Base-by-base conservation (phyloP, 208 protist genomes). In the Trypanosoma conorhini region DNA sequence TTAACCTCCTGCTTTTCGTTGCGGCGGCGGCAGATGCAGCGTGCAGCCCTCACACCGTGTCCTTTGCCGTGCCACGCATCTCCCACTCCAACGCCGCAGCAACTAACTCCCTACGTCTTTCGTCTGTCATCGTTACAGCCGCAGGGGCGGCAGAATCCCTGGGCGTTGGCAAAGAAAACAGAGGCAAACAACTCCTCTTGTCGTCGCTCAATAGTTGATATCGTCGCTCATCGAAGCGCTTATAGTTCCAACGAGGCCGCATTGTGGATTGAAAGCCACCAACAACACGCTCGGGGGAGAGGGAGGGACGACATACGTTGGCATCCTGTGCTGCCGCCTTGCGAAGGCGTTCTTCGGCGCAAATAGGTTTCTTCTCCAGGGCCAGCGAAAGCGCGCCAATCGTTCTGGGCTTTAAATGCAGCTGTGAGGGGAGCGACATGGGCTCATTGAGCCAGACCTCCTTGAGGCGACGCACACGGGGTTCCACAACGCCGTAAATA, bases 391-490 rank as follows among this genome's bases (percentile, higher is more conserved):
- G 72, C 3, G 81, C 65, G 46, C 69, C 57, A 46, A 93, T 73
- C 19, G 87, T 92, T 42, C 83, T 83, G 3, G 91, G 88, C 38
- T 72, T 77, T 22, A 89, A 59, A 2, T 60, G 68, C 67, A 94
- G 65, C 62, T 96, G 91, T 40, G 70, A 67, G 5, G 91, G 91
- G 38, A 96, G 42, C 0, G 91, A 96, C 84, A 93, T 92, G 40
- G 81, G 79, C 62, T 68, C 73, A 65, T 96, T 96, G 42, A 87
- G 73, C 89, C 91, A 96, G 40, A 82, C 74, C 19, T 73, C 51
- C 48, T 79, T 73, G n/a, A 96, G 76, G 35, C 74, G 74, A 42
- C 30, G 61, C 13, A 96, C 51, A 17, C 72, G 57, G 8, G 85
- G 81, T 60, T 90, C 81, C 4, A 96, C 5, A 13, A 82, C 21